A percentile compares a stretch with the other conserved stretches of the same genome.
Evolutionary conservation across 2,329 filamentous ascomycete species (phyloP).

Genomic region (Chaetomiaceae sp.): DNA sequence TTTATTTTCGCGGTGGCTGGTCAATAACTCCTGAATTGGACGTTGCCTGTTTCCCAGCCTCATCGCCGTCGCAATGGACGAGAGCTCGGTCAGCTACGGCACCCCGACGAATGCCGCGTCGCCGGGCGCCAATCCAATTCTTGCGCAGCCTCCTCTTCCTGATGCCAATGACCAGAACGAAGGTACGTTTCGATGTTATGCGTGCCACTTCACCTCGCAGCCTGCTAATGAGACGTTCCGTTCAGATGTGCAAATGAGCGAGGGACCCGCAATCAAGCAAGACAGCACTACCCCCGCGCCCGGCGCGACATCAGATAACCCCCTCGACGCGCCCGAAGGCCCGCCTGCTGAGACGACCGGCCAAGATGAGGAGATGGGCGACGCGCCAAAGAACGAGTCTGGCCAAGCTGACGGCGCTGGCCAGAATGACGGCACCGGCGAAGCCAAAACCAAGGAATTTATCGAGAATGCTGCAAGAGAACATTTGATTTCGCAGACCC

Average conservation of each 20-base stretch:
- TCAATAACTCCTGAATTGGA: not conserved
- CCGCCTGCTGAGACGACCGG: slow-evolving; percentile 59
- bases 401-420: slow-evolving; percentile 32
- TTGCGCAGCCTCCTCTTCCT: slow-evolving; percentile 50
- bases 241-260: slow-evolving; percentile 62
- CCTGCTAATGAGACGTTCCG: slow-evolving; percentile 6
- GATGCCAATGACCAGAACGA: slow-evolving; percentile 40
- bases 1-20: not conserved
- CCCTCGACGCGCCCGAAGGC: slow-evolving; percentile 64
- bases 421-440: slow-evolving; percentile 46
- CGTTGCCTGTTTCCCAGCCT: slow-evolving; percentile 18
- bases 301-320: slow-evolving; percentile 53
- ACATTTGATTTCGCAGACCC: slow-evolving; percentile 88
- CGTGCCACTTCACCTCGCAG: too few relatives aligned
- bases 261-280: slow-evolving; percentile 53
- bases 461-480: slow-evolving; percentile 84
- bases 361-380: slow-evolving; percentile 80
- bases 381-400: slow-evolving; percentile 51
- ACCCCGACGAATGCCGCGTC: slow-evolving; percentile 55
- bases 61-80: slow-evolving; percentile 50
- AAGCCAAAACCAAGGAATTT: slow-evolving; percentile 70
- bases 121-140: slow-evolving; percentile 52
- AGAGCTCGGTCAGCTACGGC: slow-evolving; percentile 51
- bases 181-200: slow-evolving; percentile 38
- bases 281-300: slow-evolving; percentile 58